These are phyloP conservation scores for Phytophthora melonis DNA, from an alignment of 352 stramenopile genomes.

Conservation along the genomic window DNA sequence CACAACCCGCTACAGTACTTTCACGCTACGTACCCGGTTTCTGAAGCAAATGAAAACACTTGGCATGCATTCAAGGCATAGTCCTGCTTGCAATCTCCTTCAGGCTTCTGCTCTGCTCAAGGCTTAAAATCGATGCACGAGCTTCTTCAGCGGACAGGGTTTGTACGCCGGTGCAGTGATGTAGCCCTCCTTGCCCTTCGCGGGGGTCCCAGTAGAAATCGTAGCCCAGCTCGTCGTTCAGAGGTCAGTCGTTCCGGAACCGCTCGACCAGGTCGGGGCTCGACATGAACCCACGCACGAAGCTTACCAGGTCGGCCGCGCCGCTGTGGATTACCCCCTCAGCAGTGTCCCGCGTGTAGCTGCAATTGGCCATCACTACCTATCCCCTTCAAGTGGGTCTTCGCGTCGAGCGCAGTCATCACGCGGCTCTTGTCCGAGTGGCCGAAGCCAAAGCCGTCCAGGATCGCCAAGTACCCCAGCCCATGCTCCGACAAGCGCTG, in stretches of 20 bases:
- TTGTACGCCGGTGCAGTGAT: constrained; percentile 28
- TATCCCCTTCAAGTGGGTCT: constrained; percentile 35
- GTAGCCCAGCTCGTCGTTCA: constrained; percentile 32
- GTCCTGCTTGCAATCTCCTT: not conserved
- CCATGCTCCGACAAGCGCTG: constrained; percentile 35
- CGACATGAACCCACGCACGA: constrained; percentile 34
- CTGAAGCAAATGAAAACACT: too few relatives aligned
- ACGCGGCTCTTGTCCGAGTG: constrained; percentile 40
- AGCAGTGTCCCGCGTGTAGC: constrained; percentile 34
- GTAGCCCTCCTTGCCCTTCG: constrained; percentile 36
- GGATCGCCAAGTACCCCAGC: constrained; percentile 40
- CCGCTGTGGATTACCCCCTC: constrained; percentile 32
- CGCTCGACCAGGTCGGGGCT: constrained; percentile 39
- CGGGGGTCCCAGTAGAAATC: constrained; percentile 38
- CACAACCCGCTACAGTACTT: not conserved
- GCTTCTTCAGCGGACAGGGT: constrained; percentile 18
- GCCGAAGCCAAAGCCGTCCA: constrained; percentile 37
- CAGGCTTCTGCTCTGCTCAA: not conserved
- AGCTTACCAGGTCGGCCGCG: constrained; percentile 36
- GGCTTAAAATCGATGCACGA: constrained; percentile 19
- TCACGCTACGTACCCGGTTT: not conserved
- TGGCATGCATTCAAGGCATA: not conserved
- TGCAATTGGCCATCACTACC: constrained; percentile 36
- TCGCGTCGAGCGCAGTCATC: constrained; percentile 33
- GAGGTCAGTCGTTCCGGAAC: constrained; percentile 27